Evolutionary conservation across 2,329 filamentous ascomycete genomes (phyloP).

Genomic region (Phialophora tarda): DNA sequence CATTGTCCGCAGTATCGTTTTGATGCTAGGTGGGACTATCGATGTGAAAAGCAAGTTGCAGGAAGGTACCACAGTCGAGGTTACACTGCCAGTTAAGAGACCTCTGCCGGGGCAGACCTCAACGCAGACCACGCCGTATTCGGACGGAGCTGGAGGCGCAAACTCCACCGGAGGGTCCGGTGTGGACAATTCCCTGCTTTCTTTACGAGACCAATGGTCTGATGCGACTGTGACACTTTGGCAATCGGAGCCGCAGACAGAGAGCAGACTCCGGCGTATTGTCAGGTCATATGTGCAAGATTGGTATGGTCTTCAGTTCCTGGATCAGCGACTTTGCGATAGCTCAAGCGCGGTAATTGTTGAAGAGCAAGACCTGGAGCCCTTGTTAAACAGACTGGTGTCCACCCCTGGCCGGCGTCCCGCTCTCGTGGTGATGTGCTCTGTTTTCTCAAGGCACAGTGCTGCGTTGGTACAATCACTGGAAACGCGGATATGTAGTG

Average conservation of each 20-base stretch:
- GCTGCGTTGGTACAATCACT: conserved; percentile 23
- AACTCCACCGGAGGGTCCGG: conserved; percentile 22
- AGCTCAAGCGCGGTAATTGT: conserved; percentile 27
- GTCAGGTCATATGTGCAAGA: conserved; percentile 24
- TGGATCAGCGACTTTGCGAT: conserved; percentile 21
- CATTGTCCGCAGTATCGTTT: conserved; percentile 64
- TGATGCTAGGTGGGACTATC: conserved; percentile 62
- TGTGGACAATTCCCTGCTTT: conserved; percentile 19
- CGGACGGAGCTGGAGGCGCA: conserved; percentile 19
- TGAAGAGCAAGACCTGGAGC: conserved; percentile 27
- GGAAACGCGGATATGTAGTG: conserved; percentile 28
- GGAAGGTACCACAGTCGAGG: conserved; percentile 30
- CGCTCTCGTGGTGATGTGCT: conserved; percentile 27
- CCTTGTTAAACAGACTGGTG: conserved; percentile 17
- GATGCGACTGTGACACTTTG: conserved; percentile 24
- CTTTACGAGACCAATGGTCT: conserved; percentile 18
- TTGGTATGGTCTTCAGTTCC: conserved; percentile 28
- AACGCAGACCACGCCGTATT: conserved; percentile 26
- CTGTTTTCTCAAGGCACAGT: conserved; percentile 26
- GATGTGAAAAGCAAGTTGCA: conserved; percentile 50
- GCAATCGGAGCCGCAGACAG: conserved; percentile 9
- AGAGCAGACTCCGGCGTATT: conserved; percentile 14
- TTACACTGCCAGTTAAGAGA: conserved; percentile 30
- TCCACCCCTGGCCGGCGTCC: conserved; percentile 20
- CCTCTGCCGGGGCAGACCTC: conserved; percentile 28